These are phyloP conservation scores for Picea abies DNA, from an alignment of 83 land plant species.

Conservation along the genomic window DNA sequence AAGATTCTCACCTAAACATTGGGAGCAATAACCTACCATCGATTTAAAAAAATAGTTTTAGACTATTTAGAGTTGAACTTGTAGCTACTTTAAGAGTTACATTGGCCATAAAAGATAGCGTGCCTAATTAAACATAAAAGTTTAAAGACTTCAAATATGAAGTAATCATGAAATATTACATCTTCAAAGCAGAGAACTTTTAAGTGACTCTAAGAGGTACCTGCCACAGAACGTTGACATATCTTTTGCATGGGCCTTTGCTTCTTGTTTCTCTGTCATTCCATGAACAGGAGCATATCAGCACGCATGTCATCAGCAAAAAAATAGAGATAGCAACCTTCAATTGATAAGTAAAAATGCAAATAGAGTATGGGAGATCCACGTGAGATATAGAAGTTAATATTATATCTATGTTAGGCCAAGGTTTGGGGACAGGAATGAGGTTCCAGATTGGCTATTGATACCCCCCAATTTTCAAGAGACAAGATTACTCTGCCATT, in stretches of 20 bases:
- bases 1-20: too few species aligned
- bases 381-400: neutral
- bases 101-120: neutral
- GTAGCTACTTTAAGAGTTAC: neutral
- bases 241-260: conserved; percentile 15
- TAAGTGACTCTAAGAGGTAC: neutral
- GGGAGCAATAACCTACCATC: too few species aligned
- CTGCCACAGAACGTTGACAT: conserved; percentile 18
- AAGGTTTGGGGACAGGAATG: too few species aligned
- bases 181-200: neutral
- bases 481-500: too few species aligned
- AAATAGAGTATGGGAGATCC: neutral
- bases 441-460: too few species aligned
- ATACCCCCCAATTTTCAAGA: too few species aligned
- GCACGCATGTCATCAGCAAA: neutral
- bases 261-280: conserved; percentile 18
- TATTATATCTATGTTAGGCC: too few species aligned
- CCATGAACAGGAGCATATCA: neutral
- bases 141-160: neutral
- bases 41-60: too few species aligned
- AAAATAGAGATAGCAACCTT: neutral
- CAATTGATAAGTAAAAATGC: neutral
- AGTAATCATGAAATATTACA: neutral
- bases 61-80: neutral
- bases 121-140: neutral